Evolutionary conservation across 768 basidiomycete species (phyloP).

Genomic region (Naganishia onofrii): DNA sequence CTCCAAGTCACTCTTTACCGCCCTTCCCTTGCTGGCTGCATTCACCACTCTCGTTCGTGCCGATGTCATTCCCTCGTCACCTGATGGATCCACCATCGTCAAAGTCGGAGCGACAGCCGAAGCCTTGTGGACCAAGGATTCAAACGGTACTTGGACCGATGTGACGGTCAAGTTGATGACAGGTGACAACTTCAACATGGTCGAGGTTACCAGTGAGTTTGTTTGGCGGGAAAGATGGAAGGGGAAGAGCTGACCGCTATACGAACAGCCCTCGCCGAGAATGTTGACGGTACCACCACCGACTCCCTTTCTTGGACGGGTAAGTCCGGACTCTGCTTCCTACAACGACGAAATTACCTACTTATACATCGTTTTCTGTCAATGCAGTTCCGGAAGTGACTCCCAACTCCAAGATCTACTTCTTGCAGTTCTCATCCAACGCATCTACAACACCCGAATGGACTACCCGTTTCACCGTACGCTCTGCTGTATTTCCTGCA

Average conservation of each 20-base stretch:
- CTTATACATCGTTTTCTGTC: neutral
- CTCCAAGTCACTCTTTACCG: conserved; percentile 30
- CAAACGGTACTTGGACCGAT: conserved; percentile 41
- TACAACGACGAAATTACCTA: neutral
- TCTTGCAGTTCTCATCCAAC: conserved; percentile 45
- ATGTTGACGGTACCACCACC: conserved; percentile 41
- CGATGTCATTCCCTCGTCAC: conserved; percentile 43
- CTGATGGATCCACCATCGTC: conserved; percentile 40
- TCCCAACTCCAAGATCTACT: conserved; percentile 49
- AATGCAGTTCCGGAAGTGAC: conserved; percentile 42
- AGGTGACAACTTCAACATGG: conserved; percentile 44
- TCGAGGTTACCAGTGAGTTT: conserved; percentile 34
- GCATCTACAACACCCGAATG: conserved; percentile 38
- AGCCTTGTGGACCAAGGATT: conserved; percentile 42
- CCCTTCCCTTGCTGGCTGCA: conserved; percentile 21
- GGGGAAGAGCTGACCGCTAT: neutral
- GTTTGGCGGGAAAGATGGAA: too few relatives aligned
- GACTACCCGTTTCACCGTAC: conserved; percentile 50
- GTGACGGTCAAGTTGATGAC: conserved; percentile 44
- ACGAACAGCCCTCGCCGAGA: conserved; percentile 7
- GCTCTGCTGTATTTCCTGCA: conserved; percentile 17
- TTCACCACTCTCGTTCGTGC: conserved; percentile 33
- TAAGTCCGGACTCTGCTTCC: neutral
- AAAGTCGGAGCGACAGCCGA: conserved; percentile 38
- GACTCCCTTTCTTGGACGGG: conserved; percentile 31